Percentiles rank a stretch among this genome's conserved stretches.
These are phyloP conservation scores for Pythium myriotylum DNA, from an alignment of 352 stramenopile species.

Conservation along the genomic window DNA sequence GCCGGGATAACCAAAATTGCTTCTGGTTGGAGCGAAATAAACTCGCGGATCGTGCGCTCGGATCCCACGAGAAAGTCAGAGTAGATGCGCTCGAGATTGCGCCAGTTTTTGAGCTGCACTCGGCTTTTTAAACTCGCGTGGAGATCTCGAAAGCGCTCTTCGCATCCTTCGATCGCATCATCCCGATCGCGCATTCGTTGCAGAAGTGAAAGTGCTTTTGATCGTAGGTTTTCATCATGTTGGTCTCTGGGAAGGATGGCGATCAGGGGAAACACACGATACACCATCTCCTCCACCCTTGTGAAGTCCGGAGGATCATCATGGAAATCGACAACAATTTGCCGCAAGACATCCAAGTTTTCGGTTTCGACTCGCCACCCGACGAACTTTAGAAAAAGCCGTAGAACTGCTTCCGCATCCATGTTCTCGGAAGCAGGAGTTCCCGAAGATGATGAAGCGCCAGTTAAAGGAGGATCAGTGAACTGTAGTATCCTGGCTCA, in stretches of 20 bases:
- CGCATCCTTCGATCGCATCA: not conserved
- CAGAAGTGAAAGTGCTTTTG: not conserved
- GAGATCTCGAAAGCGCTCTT: not conserved
- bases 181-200: not conserved
- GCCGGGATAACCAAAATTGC: conserved; percentile 5
- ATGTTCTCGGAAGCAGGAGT: too few species aligned
- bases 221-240: not conserved
- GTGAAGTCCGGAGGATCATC: conserved; percentile 7
- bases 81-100: conserved; percentile 5
- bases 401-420: not conserved
- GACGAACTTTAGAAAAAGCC: conserved; percentile 15
- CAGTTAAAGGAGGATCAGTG: too few species aligned
- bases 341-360: conserved; percentile 2
- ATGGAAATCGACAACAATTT: conserved; percentile 1
- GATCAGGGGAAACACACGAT: conserved; percentile 1
- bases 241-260: conserved; percentile 5
- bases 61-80: conserved; percentile 3
- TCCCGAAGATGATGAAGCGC: too few species aligned
- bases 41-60: conserved; percentile 3
- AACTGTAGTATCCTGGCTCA: too few species aligned
- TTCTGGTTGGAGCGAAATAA: conserved; percentile 7
- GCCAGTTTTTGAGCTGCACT: conserved; percentile 5
- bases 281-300: conserved; percentile 11
- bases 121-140: not conserved
- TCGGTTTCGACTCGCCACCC: not conserved